phyloP scores from a whole-genome alignment of 441 rosid genomes.

The Adansonia gregorii region DNA sequence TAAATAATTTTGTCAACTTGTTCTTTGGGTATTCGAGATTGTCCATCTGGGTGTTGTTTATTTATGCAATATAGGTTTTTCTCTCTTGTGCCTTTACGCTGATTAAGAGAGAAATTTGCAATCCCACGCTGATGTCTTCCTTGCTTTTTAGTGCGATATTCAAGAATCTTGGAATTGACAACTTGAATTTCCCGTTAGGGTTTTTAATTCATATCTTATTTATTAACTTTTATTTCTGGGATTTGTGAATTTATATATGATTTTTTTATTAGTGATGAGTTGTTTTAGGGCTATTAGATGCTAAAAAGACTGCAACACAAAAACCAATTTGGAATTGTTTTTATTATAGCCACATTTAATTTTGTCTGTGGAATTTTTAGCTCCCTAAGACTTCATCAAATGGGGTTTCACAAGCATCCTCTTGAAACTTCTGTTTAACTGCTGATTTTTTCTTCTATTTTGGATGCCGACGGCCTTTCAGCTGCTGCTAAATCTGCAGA shows the following conservation, averaged over 20 bases:
- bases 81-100: not conserved
- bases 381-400: not conserved
- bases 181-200: not conserved
- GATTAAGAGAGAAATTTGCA: not conserved
- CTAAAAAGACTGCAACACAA: not conserved
- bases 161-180: not conserved
- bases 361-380: not conserved
- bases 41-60: conserved; percentile 22
- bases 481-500: not conserved
- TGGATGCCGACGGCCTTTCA: not conserved
- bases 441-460: not conserved
- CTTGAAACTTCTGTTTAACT: too few species aligned
- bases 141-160: not conserved
- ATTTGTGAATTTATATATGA: not conserved
- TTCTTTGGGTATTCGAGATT: not conserved
- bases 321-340: not conserved
- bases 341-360: not conserved
- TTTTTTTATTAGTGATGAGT: not conserved
- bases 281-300: not conserved
- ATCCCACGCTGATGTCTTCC: not conserved
- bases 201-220: not conserved
- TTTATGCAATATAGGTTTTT: not conserved
- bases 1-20: not conserved
- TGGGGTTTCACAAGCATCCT: too few species aligned
- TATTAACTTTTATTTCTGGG: not conserved